phyloP scores from a whole-genome alignment of 345 rosid genomes.

The Acer negundo region DNA sequence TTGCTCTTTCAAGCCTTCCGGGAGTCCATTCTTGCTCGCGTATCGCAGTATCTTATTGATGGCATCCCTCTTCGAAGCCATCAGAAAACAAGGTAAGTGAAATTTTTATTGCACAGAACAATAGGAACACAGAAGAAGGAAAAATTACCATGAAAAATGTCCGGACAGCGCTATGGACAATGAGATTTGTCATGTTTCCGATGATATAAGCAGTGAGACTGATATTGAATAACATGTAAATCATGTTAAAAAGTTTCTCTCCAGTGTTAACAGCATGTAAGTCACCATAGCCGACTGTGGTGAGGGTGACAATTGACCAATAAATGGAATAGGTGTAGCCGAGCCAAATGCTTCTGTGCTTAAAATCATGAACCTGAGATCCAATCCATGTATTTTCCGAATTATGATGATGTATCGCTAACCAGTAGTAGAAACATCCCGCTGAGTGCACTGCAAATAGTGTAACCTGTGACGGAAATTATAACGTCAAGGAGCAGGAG shows the following conservation, averaged over 20 bases:
- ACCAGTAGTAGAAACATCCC: slow-evolving; percentile 81
- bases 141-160: slow-evolving; percentile 71
- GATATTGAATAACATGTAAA: slow-evolving; percentile 89
- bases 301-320: slow-evolving; percentile 92
- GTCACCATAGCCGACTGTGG: slow-evolving; percentile 93
- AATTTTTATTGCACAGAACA: background rate
- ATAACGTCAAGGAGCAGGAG: background rate
- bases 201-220: slow-evolving; percentile 85
- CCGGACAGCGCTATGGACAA: slow-evolving; percentile 69
- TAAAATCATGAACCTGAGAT: slow-evolving; percentile 47
- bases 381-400: slow-evolving; percentile 78
- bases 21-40: slow-evolving; percentile 79
- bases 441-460: slow-evolving; percentile 79
- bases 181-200: slow-evolving; percentile 92
- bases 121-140: background rate
- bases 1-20: slow-evolving; percentile 83
- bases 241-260: slow-evolving; percentile 76
- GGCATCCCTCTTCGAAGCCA: slow-evolving; percentile 67
- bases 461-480: slow-evolving; percentile 57
- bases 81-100: background rate
- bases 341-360: slow-evolving; percentile 68
- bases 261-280: slow-evolving; percentile 65
- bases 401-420: slow-evolving; percentile 53
- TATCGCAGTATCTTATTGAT: slow-evolving; percentile 73
- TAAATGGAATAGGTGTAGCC: slow-evolving; percentile 92